Conservation (phyloP, 2,329 filamentous ascomycete species). For the Cytospora chrysosperma region DNA sequence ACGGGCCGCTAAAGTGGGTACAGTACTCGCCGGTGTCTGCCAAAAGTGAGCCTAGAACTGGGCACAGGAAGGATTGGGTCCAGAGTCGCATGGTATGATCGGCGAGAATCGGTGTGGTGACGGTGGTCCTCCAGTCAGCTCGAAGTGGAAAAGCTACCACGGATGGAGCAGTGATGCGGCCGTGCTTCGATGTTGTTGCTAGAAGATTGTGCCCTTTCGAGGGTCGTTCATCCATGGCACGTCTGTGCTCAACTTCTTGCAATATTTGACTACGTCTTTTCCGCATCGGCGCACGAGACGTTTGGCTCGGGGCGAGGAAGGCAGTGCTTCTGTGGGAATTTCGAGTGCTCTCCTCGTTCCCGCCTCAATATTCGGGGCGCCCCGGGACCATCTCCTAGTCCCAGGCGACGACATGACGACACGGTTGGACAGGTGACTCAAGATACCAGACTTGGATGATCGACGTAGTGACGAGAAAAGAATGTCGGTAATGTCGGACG, state of each 20-base stretch:
- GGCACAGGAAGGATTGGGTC: neutral
- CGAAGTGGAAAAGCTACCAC: neutral
- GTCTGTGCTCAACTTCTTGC: neutral
- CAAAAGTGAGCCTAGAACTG: neutral
- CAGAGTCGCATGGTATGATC: neutral
- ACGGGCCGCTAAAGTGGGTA: constrained; percentile 9
- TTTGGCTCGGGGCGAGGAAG: neutral
- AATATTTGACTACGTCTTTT: neutral
- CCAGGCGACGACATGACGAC: neutral
- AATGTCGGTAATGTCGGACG: neutral
- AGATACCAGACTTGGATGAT: neutral
- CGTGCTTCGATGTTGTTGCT: too few relatives aligned
- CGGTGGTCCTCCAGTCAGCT: neutral
- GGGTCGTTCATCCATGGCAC: neutral
- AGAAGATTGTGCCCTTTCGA: too few relatives aligned
- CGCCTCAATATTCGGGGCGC: neutral
- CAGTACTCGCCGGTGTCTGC: neutral
- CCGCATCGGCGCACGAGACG: neutral
- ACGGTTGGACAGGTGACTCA: neutral
- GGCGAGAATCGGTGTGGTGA: neutral
- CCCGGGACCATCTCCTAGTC: neutral
- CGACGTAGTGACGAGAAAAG: neutral
- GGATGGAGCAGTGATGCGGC: neutral
- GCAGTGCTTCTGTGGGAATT: neutral
- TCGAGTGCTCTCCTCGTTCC: neutral